Conservation (phyloP, 2,329 filamentous ascomycete genomes). For the Ilyonectria robusta region DNA sequence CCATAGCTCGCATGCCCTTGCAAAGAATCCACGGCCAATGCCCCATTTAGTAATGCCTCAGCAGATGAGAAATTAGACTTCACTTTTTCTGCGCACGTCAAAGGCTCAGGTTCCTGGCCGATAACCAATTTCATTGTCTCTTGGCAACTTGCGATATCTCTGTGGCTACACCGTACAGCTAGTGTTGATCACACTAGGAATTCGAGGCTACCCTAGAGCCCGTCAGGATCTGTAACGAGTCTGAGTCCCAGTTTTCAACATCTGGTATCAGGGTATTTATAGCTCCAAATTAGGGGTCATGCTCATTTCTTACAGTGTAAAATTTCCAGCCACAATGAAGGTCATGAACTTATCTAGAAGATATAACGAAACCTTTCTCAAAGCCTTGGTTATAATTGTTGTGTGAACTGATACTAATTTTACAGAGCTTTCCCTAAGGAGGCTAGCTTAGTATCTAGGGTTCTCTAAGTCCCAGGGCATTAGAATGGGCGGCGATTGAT, state of each 20-base stretch:
- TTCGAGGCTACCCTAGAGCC: too few relatives aligned
- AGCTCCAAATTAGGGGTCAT: too few relatives aligned
- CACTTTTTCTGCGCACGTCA: conserved; percentile 18
- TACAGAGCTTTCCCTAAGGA: conserved; percentile 8
- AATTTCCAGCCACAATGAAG: too few relatives aligned
- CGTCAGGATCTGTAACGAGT: neutral
- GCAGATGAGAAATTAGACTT: conserved; percentile 22
- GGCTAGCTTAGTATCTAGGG: conserved; percentile 9
- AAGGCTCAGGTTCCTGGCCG: too few relatives aligned
- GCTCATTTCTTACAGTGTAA: too few relatives aligned
- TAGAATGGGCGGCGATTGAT: neutral
- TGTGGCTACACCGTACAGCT: too few relatives aligned
- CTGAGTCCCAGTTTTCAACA: neutral
- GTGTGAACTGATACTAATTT: conserved; percentile 3
- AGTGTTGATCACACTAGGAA: too few relatives aligned
- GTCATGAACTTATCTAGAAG: neutral
- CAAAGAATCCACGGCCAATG: conserved; percentile 1
- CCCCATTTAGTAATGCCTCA: conserved; percentile 19
- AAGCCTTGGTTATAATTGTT: neutral
- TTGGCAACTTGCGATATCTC: neutral
- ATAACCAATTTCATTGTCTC: too few relatives aligned
- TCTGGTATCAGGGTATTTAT: neutral
- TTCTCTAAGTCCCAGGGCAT: neutral
- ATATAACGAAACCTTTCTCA: neutral
- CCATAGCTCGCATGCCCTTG: conserved; percentile 10